These are phyloP conservation scores for Clarireedia monteithiana DNA, from an alignment of 2,329 filamentous ascomycete genomes.

Conservation along the genomic window DNA sequence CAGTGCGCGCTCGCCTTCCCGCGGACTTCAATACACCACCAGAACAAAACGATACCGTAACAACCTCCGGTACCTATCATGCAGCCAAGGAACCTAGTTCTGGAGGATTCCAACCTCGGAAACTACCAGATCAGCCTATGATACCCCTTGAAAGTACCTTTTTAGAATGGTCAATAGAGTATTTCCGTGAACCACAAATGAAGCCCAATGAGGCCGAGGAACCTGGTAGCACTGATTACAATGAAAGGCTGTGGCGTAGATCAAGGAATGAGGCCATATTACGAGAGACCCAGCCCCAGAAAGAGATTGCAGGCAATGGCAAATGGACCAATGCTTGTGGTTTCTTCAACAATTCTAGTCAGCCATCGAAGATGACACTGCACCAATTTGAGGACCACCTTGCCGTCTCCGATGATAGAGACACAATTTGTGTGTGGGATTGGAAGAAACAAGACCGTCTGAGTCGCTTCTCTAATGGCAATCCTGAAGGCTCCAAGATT, in stretches of 20 bases:
- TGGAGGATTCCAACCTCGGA: slow-evolving; percentile 60
- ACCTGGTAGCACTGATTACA: slow-evolving; percentile 92
- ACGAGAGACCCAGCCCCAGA: slow-evolving; percentile 85
- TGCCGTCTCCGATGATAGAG: slow-evolving; percentile 85
- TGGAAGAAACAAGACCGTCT: slow-evolving; percentile 72
- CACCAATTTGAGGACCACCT: slow-evolving; percentile 97
- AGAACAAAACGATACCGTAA: slow-evolving; percentile 64
- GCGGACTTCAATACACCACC: slow-evolving; percentile 57
- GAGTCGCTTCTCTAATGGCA: slow-evolving; percentile 87
- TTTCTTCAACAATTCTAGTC: slow-evolving; percentile 81
- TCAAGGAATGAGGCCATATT: slow-evolving; percentile 91
- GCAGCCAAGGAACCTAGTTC: slow-evolving; percentile 72
- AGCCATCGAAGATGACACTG: slow-evolving; percentile 88
- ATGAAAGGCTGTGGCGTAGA: slow-evolving; percentile 85
- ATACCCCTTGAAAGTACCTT: slow-evolving; percentile 79
- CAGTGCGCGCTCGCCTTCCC: slow-evolving; percentile 37
- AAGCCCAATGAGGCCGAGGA: slow-evolving; percentile 92
- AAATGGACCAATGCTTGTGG: slow-evolving; percentile 80
- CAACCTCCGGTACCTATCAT: slow-evolving; percentile 63
- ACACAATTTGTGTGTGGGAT: slow-evolving; percentile 89
- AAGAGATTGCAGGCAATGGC: slow-evolving; percentile 75
- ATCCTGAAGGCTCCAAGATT: slow-evolving; percentile 83
- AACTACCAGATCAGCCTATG: slow-evolving; percentile 47
- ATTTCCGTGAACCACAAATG: slow-evolving; percentile 98
- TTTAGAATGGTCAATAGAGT: slow-evolving; percentile 92